Evolutionary conservation across 805 yeast genomes (phyloP).

Genomic region (Tetrapisispora fleetii): DNA sequence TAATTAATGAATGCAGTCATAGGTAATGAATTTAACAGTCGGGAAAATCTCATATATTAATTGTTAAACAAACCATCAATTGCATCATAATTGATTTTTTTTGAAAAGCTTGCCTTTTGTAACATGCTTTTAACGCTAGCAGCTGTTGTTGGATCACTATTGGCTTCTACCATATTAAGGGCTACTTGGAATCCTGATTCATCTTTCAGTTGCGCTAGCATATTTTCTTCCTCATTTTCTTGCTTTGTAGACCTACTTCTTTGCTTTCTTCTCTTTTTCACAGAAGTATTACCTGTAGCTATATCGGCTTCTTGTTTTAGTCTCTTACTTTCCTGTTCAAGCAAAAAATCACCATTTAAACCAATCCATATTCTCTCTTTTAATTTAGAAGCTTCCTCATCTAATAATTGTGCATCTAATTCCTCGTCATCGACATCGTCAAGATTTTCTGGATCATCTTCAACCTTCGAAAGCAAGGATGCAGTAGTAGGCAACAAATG

Average conservation of each 20-base stretch:
- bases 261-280: slow-evolving; percentile 36
- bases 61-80: slow-evolving; percentile 42
- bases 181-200: slow-evolving; percentile 34
- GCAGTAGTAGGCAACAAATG: slow-evolving; percentile 48
- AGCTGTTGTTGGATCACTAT: slow-evolving; percentile 46
- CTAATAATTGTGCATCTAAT: slow-evolving; percentile 48
- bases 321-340: slow-evolving; percentile 77
- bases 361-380: slow-evolving; percentile 89
- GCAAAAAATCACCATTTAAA: slow-evolving; percentile 71
- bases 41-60: background rate
- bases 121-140: slow-evolving; percentile 74
- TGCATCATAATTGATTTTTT: slow-evolving; percentile 83
- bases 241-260: slow-evolving; percentile 18
- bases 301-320: slow-evolving; percentile 80
- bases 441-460: slow-evolving; percentile 52
- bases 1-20: background rate
- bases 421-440: slow-evolving; percentile 83
- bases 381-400: slow-evolving; percentile 56
- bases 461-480: slow-evolving; percentile 41
- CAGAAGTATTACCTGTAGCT: slow-evolving; percentile 64
- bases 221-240: slow-evolving; percentile 4
- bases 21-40: background rate
- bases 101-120: slow-evolving; percentile 65
- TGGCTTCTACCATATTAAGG: slow-evolving; percentile 29
- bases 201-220: slow-evolving; percentile 15